Percentiles rank a stretch among this genome's conserved stretches.
Evolutionary conservation across 2,329 filamentous ascomycete species (phyloP).

Genomic region (Chaetomium strumarium): DNA sequence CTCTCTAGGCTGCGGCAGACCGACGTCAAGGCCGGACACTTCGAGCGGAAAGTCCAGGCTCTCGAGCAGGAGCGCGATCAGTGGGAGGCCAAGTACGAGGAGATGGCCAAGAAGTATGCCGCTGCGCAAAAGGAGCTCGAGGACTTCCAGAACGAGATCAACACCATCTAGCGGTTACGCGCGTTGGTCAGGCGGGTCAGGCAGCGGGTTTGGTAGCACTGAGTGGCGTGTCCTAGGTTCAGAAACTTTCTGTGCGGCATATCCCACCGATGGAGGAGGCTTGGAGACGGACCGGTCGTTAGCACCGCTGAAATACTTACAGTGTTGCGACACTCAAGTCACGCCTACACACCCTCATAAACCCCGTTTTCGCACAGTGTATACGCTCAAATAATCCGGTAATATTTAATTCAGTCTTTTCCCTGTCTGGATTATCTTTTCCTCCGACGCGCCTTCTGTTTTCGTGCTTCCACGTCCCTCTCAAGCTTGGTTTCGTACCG

Average conservation of each 20-base stretch:
- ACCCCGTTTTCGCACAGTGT: not conserved
- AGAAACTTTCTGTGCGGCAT: slow-evolving; percentile 7
- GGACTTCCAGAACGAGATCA: slow-evolving; percentile 84
- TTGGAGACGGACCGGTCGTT: slow-evolving; percentile 13
- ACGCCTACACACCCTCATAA: slow-evolving; percentile 1
- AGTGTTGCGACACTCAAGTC: slow-evolving; percentile 14
- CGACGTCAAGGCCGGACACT: slow-evolving; percentile 98
- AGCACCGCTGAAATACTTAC: slow-evolving; percentile 15
- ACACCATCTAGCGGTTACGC: slow-evolving; percentile 66
- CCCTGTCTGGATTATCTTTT: slow-evolving; percentile 19
- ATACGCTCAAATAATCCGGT: not conserved
- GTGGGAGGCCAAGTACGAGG: slow-evolving; percentile 97
- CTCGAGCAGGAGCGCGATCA: slow-evolving; percentile 86
- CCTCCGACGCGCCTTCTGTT: slow-evolving; percentile 60
- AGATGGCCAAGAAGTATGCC: slow-evolving; percentile 87
- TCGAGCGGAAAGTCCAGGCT: slow-evolving; percentile 98
- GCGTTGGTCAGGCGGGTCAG: slow-evolving; percentile 1
- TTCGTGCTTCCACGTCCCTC: slow-evolving; percentile 66
- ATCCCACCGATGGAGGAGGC: slow-evolving; percentile 9
- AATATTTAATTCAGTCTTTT: not conserved
- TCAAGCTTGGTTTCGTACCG: slow-evolving; percentile 87
- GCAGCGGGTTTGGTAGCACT: slow-evolving; percentile 9
- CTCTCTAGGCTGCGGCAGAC: slow-evolving; percentile 82
- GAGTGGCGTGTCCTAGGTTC: slow-evolving; percentile 16
- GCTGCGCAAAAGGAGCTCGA: slow-evolving; percentile 83